Evolutionary conservation across 2,329 filamentous ascomycete species (phyloP).

Genomic region (Talaromyces amestolkiae): DNA sequence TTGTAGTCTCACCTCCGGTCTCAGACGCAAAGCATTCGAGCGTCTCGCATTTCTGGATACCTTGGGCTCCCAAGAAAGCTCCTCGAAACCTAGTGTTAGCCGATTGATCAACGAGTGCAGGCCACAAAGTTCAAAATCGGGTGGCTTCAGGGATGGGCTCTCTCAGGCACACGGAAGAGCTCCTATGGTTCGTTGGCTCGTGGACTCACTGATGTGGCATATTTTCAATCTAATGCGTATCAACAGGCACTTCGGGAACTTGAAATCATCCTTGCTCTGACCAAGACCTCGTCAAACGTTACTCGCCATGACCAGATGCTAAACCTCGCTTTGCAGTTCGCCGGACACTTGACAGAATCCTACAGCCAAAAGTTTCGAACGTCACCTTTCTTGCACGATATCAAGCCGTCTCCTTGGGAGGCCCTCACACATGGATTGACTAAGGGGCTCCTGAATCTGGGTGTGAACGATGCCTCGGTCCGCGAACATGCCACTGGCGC

Average conservation of each 20-base stretch:
- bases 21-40: slow-evolving; percentile 44
- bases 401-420: slow-evolving; percentile 88
- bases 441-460: slow-evolving; percentile 76
- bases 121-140: slow-evolving; percentile 2
- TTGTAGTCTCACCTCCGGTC: slow-evolving; percentile 32
- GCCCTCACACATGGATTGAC: slow-evolving; percentile 75
- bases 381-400: slow-evolving; percentile 77
- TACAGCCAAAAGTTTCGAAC: slow-evolving; percentile 73
- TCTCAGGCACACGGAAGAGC: slow-evolving; percentile 33
- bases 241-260: slow-evolving; percentile 79
- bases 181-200: slow-evolving; percentile 36
- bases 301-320: slow-evolving; percentile 69
- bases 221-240: slow-evolving; percentile 23
- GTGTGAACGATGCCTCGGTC: slow-evolving; percentile 67
- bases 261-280: slow-evolving; percentile 85
- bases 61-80: slow-evolving; percentile 22
- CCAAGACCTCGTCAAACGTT: slow-evolving; percentile 79
- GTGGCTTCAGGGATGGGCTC: slow-evolving; percentile 1
- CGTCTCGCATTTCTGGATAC: slow-evolving; percentile 43
- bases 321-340: slow-evolving; percentile 73
- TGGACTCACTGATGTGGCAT: background rate
- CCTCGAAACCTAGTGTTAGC: slow-evolving; percentile 9
- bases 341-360: slow-evolving; percentile 81
- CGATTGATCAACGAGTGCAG: slow-evolving; percentile 13
- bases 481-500: slow-evolving; percentile 64